These are phyloP conservation scores for Yamadazyma atmosphaerica DNA, from an alignment of 1,139 yeast genomes.

Conservation along the genomic window DNA sequence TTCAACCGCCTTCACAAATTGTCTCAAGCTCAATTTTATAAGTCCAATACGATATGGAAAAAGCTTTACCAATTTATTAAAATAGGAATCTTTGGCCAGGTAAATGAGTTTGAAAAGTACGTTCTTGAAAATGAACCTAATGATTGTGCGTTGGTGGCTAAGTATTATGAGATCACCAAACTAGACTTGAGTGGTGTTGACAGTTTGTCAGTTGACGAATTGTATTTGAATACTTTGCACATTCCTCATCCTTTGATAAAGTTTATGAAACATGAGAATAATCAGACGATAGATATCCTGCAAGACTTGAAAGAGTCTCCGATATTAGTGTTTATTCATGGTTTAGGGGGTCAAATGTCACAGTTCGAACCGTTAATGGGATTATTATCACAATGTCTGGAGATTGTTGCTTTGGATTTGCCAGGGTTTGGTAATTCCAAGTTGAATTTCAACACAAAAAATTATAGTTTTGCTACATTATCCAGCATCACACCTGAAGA, in stretches of 20 bases:
- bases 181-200: conserved; percentile 29
- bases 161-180: conserved; percentile 40
- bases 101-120: conserved; percentile 40
- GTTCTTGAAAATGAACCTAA: conserved; percentile 48
- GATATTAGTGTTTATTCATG: conserved; percentile 63
- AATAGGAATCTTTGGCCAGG: conserved; percentile 22
- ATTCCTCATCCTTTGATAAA: conserved; percentile 56
- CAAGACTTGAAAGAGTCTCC: conserved; percentile 52
- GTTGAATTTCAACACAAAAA: conserved; percentile 13
- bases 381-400: conserved; percentile 64
- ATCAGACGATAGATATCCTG: conserved; percentile 26
- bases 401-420: conserved; percentile 62
- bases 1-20: conserved; percentile 9
- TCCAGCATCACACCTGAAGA: conserved; percentile 26
- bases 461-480: conserved; percentile 19
- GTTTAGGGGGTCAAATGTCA: conserved; percentile 75
- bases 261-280: conserved; percentile 43
- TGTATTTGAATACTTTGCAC: conserved; percentile 44
- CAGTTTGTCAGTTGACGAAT: conserved; percentile 29
- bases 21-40: conserved; percentile 6
- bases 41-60: conserved; percentile 17
- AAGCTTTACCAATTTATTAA: conserved; percentile 29
- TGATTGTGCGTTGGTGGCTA: conserved; percentile 55
- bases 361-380: conserved; percentile 71
- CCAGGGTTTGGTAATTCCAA: conserved; percentile 75